Conservation (phyloP, 495 filamentous ascomycete species). For the Penicillium macrosclerotiorum region DNA sequence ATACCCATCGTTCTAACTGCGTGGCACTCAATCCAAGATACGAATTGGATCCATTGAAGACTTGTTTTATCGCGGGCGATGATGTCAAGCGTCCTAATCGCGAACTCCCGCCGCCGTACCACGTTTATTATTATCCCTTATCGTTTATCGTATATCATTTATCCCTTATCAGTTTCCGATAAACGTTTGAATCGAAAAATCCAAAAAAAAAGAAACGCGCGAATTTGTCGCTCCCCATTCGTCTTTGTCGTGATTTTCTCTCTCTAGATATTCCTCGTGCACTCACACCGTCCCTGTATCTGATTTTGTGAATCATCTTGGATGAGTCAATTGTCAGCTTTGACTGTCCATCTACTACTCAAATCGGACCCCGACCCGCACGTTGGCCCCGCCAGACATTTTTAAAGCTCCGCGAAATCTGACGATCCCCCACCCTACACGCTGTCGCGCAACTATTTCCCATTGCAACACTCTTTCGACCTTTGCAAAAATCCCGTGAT, state of each 20-base stretch:
- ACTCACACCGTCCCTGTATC: too few species aligned
- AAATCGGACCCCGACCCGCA: conserved; percentile 4
- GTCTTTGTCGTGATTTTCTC: not conserved
- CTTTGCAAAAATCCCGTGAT: not conserved
- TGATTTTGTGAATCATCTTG: not conserved
- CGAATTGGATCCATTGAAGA: conserved; percentile 1
- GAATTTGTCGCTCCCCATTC: not conserved
- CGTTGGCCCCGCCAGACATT: conserved; percentile 1
- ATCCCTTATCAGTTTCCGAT: too few species aligned
- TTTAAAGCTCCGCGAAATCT: conserved; percentile 1
- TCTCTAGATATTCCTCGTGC: not conserved
- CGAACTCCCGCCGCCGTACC: too few species aligned
- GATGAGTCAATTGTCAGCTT: conserved; percentile 2
- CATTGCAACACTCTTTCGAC: not conserved
- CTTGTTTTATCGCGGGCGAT: not conserved
- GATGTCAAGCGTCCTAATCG: too few species aligned
- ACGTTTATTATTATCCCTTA: too few species aligned
- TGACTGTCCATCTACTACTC: not conserved
- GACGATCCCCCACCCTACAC: conserved; percentile 2
- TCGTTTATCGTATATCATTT: too few species aligned
- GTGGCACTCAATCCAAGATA: too few species aligned
- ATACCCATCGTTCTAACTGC: conserved; percentile 17
- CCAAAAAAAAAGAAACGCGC: too few species aligned
- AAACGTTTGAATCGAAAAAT: too few species aligned
- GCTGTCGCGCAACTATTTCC: not conserved